These are phyloP conservation scores for Cryoendolithus antarcticus DNA, from an alignment of 2,329 filamentous ascomycete genomes.

Conservation along the genomic window DNA sequence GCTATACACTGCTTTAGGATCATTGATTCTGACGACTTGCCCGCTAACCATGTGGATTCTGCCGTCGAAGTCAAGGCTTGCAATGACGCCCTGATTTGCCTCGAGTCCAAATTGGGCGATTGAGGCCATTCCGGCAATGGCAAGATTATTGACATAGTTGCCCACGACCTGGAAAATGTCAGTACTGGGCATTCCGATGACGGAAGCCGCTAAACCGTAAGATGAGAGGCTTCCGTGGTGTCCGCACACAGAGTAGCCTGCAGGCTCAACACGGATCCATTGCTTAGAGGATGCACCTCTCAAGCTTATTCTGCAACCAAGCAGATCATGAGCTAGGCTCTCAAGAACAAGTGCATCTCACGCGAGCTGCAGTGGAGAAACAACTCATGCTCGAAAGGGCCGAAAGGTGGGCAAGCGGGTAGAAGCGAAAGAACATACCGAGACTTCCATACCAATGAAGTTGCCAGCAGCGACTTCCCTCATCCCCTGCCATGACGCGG, in stretches of 20 bases:
- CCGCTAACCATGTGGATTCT: conserved; percentile 5
- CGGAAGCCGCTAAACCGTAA: no score
- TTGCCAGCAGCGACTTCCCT: conserved; percentile 17
- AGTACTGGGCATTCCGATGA: conserved; percentile 5
- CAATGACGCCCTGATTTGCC: conserved; percentile 2
- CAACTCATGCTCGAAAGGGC: no score
- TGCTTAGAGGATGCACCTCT: no score
- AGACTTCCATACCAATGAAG: conserved; percentile 14
- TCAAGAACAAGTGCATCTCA: no score
- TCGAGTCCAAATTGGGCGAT: conserved; percentile 24
- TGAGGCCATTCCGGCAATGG: conserved; percentile 28
- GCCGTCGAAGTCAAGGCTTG: conserved; percentile 4
- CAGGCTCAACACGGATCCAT: no score
- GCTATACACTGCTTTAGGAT: conserved; percentile 12
- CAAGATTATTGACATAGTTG: conserved; percentile 25
- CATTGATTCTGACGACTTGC: conserved; percentile 11
- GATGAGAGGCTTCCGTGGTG: no score
- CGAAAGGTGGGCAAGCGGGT: background rate
- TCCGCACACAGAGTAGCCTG: no score
- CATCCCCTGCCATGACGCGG: conserved; percentile 34
- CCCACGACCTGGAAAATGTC: conserved; percentile 22
- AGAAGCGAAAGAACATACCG: conserved; percentile 8
- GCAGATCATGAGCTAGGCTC: no score
- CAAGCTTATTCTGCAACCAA: no score
- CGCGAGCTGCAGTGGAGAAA: no score